Percentiles rank a stretch among this genome's conserved stretches.
Evolutionary conservation across 2,329 filamentous ascomycete species (phyloP).

Genomic region (Amauroascus verrucosus): DNA sequence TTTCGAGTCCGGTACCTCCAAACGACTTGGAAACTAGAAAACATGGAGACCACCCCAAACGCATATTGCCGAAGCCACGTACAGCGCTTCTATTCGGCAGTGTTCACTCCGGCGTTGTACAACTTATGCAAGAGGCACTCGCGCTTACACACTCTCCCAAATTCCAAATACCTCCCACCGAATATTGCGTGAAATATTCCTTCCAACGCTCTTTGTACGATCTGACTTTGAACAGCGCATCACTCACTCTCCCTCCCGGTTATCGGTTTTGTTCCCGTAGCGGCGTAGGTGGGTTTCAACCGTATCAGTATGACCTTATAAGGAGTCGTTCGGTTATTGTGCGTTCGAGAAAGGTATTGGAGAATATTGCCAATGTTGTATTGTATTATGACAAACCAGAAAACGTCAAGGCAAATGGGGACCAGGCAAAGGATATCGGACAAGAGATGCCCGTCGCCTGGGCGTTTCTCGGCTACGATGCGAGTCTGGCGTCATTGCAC

Average conservation of each 20-base stretch:
- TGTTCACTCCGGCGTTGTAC: slow-evolving; percentile 28
- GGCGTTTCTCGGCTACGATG: slow-evolving; percentile 33
- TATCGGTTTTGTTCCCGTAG: slow-evolving; percentile 25
- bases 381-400: slow-evolving; percentile 22
- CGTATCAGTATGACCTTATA: slow-evolving; percentile 29
- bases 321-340: slow-evolving; percentile 32
- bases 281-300: slow-evolving; percentile 22
- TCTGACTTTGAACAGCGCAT: not conserved
- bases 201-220: slow-evolving; percentile 22
- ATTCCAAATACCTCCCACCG: slow-evolving; percentile 22
- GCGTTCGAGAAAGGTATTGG: slow-evolving; percentile 27
- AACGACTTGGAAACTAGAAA: not conserved
- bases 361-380: slow-evolving; percentile 26
- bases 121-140: not conserved
- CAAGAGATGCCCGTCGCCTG: slow-evolving; percentile 31
- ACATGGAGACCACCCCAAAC: not conserved
- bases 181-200: slow-evolving; percentile 31
- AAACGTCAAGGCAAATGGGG: not conserved
- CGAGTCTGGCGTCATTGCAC: slow-evolving; percentile 30
- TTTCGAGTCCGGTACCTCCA: slow-evolving; percentile 15
- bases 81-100: slow-evolving; percentile 30
- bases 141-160: slow-evolving; percentile 15
- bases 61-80: slow-evolving; percentile 20
- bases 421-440: not conserved
- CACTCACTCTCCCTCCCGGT: slow-evolving; percentile 21